These are phyloP conservation scores for Yamadazyma blattariae DNA, from an alignment of 1,139 yeast genomes.

Conservation along the genomic window DNA sequence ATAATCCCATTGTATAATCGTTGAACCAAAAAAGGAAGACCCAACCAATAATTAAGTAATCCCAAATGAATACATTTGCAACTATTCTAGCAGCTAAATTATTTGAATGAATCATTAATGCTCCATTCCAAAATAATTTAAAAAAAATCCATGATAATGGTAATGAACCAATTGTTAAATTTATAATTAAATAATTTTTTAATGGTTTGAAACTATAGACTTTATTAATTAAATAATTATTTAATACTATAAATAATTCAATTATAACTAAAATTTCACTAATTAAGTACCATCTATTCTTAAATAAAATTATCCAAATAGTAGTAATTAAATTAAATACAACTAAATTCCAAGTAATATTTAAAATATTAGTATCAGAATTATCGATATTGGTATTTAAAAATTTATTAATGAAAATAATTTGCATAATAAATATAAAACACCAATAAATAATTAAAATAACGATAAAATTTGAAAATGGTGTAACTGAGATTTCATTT, in stretches of 20 bases:
- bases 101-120: constrained; percentile 58
- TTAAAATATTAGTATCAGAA: constrained; percentile 11
- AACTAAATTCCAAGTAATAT: constrained; percentile 45
- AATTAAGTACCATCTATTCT: constrained; percentile 50
- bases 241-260: constrained; percentile 56
- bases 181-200: constrained; percentile 16
- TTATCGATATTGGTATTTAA: constrained; percentile 37
- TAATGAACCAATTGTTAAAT: constrained; percentile 51
- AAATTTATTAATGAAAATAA: constrained; percentile 26
- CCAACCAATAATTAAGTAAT: constrained; percentile 64
- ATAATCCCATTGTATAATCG: constrained; percentile 71
- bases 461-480: constrained; percentile 61
- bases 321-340: constrained; percentile 58
- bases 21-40: constrained; percentile 55
- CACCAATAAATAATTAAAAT: constrained; percentile 60
- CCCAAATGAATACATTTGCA: constrained; percentile 77
- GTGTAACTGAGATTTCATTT: constrained; percentile 51
- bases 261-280: constrained; percentile 53
- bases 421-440: constrained; percentile 50
- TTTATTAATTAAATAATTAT: constrained; percentile 57
- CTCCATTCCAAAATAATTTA: constrained; percentile 82
- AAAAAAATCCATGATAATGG: constrained; percentile 75
- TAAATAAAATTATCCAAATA: constrained; percentile 61
- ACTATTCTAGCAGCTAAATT: constrained; percentile 61
- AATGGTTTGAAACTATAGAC: constrained; percentile 56